Base-by-base conservation (phyloP, 768 basidiomycete species). In the Gymnopilus junonius region DNA sequence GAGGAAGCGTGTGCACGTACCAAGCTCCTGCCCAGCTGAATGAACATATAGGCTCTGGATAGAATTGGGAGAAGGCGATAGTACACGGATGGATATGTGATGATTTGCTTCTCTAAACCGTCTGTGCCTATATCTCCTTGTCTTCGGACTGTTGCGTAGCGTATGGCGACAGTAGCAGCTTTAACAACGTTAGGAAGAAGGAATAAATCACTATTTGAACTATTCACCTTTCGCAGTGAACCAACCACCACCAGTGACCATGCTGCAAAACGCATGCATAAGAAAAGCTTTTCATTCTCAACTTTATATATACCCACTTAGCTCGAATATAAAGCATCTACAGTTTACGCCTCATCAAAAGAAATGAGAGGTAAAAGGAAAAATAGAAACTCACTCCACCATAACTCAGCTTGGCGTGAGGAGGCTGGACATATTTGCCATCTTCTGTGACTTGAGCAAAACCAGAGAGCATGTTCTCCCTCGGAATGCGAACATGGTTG, bases 241-340 rank as follows among this genome's bases (percentile, higher is more conserved):
- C 87, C 87, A 90, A 2, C 87, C 90, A 12, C 82, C 82, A n/a
- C 66, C 55, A 0, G 82, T 79, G 3, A 90, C 83, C 89, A 93
- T 91, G 39, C 89, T 91, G 55, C 12, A 32, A 53, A 34, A 54
- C 15, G 17, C 31, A 29, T 12, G 37, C 45, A 35, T 59, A 23
- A 59, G 50, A 25, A 43, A 11, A 11, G 56, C 12, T 7, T 14
- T 43, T 45, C 8, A 29, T 17, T 23, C 21, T 29, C 10, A 32
- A 43, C 15, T 20, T 4, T 34, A 10, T 4, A 17, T 8, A 39
- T 21, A 63, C 83, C 67, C 69, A 90, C 89, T 76, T 79, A 27
- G 90, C 83, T 12, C 90, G 86, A 55, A 91, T 89, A 70, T 88
- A 89, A 53, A 91, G 71, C 90, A 92, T 91, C 90, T 91, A 67